Evolutionary conservation across 2,329 filamentous ascomycete species (phyloP), one percentile per base, ranked within the genome.

Genomic region (Sclerotiophoma versabilis): DNA sequence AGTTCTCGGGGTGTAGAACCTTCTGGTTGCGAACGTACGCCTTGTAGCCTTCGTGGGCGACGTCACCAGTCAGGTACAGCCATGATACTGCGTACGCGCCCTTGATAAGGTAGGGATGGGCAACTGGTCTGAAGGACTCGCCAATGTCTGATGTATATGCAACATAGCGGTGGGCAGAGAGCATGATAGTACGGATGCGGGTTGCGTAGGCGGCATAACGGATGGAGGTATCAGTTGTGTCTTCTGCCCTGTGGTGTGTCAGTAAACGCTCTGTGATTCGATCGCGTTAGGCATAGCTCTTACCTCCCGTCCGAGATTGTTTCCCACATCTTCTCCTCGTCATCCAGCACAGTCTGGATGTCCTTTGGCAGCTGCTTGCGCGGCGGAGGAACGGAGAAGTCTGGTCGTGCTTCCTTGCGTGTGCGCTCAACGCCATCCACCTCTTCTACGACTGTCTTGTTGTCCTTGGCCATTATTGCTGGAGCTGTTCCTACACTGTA

Each of bases 121-220:
- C 93, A 32, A 99, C 84, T 0, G 95, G 95, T 2, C 95, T 87
- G 77, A 99, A 99, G 0, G 91, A 96, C 76, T 99, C 95, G 73
- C 95, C 95, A 60, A 99, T 93, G 69, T 98, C 93, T 17, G 89
- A 93, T 0, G 95, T 98, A 75, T 99, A 99, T 51, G 95, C 95
- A 42, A 99, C 92, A 71, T 99, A 99, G 69, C 95, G 88, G 70
- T 98, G 95, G 4, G 93, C 93, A 14, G 90, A 92, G 64, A 93
- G 81, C 69, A 99, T 86, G 63, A 98, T 90, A 7, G 93, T 96
- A 58, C 91, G 87, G 59, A 95, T 79, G 42, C 95, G 88, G 56
- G 88, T 87, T 41, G 92, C 91, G 77, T 99, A 99, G 64, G 90
- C 95, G 52, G 93, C 93, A 78, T 98, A 99, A 69, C 95, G 90